Evolutionary conservation across 2,329 filamentous ascomycete genomes (phyloP), one percentile per base, ranked within the genome.

Genomic region (Ophiostoma populinum): DNA sequence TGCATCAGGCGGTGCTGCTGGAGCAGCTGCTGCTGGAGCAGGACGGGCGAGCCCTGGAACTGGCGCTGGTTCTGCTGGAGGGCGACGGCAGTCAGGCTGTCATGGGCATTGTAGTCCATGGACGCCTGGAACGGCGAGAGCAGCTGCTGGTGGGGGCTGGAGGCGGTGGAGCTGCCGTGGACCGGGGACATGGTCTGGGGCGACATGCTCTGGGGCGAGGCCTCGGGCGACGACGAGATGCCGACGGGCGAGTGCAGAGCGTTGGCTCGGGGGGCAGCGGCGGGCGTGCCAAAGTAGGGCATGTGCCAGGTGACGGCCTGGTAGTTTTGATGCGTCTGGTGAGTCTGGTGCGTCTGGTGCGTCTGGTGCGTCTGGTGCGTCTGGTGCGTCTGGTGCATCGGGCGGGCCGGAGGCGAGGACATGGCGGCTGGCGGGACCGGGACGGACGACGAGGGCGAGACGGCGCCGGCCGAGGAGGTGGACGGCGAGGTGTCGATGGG

Each of bases 31-130:
- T 54, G 48, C 13, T 56, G 36, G 24, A 67, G 65, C 34, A 67
- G 34, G 12, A 41, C 50, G 7, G 30, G 8, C 3, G 30, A 21
- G 11, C 19, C 8, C 28, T 62, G 60, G 13, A 45, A 50, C 30
- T 62, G 60, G 40, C 62, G 61, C 45, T 63, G 64, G 34, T 65
- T 62, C 43, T 68, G 64, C 37, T 67, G 63, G 34, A 76, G 61
- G 16, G 70, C 63, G 70, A 71, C 76, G 54, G 75, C 69, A 31
- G 67, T 66, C 43, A 76, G 51, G 33, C 65, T 53, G 11, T 55
- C 53, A 9, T 60, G 53, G 21, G 62, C 53, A 43, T 61, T 61
- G 11, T 63, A 56, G 47, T 67, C 67, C 36, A 58, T 54, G 28
- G 61, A 51, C 32, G 59, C 53, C 47, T 65, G 63, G 49, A 63